Evolutionary conservation across 179 eudicot species (phyloP).

Genomic region (Corrigiola litoralis): DNA sequence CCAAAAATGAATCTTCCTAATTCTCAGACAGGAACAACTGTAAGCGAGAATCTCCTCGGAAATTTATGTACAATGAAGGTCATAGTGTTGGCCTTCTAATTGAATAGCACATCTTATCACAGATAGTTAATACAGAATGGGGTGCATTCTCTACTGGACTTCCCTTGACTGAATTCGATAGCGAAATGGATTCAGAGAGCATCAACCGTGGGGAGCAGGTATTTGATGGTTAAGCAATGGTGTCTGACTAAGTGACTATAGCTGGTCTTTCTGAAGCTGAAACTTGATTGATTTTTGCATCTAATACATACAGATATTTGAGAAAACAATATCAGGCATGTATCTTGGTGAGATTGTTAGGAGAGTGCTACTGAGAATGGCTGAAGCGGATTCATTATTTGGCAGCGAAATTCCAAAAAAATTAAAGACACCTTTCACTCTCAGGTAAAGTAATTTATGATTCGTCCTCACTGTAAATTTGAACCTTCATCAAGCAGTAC

Average conservation of each 20-base stretch:
- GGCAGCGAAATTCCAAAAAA: conserved; percentile 48
- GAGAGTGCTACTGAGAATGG: conserved; percentile 62
- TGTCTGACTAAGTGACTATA: background rate
- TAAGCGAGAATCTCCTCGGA: conserved; percentile 6
- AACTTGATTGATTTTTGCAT: background rate
- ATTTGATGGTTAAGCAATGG: background rate
- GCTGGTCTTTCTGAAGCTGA: background rate
- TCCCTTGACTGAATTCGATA: conserved; percentile 65
- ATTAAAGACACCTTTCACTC: conserved; percentile 51
- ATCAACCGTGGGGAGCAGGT: conserved; percentile 80
- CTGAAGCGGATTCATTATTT: conserved; percentile 50
- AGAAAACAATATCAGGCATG: conserved; percentile 85
- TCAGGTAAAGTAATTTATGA: too few species aligned
- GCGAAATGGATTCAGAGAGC: conserved; percentile 70
- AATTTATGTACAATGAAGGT: background rate
- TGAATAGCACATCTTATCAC: conserved; percentile 1
- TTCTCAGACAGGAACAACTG: conserved; percentile 20
- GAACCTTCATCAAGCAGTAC: background rate
- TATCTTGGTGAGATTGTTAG: conserved; percentile 81
- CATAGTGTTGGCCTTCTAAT: background rate
- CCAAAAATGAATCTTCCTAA: conserved; percentile 19
- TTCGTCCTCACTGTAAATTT: too few species aligned
- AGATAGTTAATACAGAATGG: conserved; percentile 86
- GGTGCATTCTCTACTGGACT: conserved; percentile 74
- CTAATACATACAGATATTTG: conserved; percentile 49